Evolutionary conservation across 345 rosid species (phyloP), one percentile per base, ranked within the genome.

Genomic region (Kernera saxatilis): DNA sequence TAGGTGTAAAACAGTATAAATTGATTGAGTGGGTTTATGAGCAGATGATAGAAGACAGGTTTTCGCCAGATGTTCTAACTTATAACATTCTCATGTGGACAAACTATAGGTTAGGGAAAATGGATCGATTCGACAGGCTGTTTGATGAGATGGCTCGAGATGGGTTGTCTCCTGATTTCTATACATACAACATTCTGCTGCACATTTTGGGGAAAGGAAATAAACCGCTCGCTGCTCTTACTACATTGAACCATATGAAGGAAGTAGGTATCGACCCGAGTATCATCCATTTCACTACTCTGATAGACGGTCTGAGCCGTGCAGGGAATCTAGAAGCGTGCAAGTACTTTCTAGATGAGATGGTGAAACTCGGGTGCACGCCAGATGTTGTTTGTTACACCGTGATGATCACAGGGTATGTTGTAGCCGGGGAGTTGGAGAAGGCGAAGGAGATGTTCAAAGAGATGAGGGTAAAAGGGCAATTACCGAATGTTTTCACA

Each of bases 311-410:
- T 60, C 60, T 93, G 61, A 89, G 98, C 67, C 84, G 92, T 26
- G 94, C 90, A 21, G 91, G 97, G 74, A 89, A 91, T 81, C 67
- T 91, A 44, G 92, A 85, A 52, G 96, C 88, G 23, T 93, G 97
- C 82, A 77, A 84, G 67, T 82, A 87, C 59, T 88, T 91, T 74
- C 82, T 88, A 1, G 85, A 91, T 69, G 89, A 87, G 74, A 91
- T 91, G 96, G 69, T 70, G 44, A 87, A 72, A 73, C 72, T 44
- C 8, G 89, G 95, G 32, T 87, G 89, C 77, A 48, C 22, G 25
- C 96, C 96, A 1, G 98, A 93, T 66, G 92, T 85, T 55, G 92
- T 91, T 23, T 87, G 92, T 69, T 93, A 85, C 76, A 93, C 97
- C 0, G 96, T 87, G 51, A 84, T 91, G 84, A 85, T 93, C 76